Base-by-base conservation (phyloP, 2,329 filamentous ascomycete genomes). In the Claviceps quebecensis region DNA sequence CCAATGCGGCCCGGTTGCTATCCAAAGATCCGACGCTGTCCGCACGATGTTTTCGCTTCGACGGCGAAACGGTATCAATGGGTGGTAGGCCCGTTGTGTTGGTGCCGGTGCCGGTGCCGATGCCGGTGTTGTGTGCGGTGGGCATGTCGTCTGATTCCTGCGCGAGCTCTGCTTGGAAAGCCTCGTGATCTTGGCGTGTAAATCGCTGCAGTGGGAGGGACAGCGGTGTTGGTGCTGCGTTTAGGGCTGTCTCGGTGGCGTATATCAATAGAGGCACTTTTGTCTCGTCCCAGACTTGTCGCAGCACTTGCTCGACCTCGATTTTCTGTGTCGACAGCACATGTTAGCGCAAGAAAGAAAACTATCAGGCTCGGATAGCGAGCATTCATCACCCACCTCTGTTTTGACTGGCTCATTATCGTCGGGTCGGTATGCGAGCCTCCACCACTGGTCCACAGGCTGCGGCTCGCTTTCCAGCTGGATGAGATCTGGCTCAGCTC, bases 371-470 rank as follows among this genome's bases (percentile, higher is more conserved):
- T 17, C 34, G 3, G 6, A 8, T 2, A 14, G 41, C 29, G 5
- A 13, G 34, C 34, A 6, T 16, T 4, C 4, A n/a, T 22, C 22
- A 45, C 67, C 48, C 67, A 78, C 76, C 69, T 78, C 72, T 16
- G 72, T 65, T 55, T 66, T 70, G 29, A 74, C 65, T n/a, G 74
- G 71, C 47, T 67, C 63, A 5, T 65, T 57, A 11, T 68, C 68
- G 16, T 63, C 58, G 13, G 65, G 59, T 22, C 61, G 60, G 54
- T 72, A 76, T 38, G 70, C 65, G 45, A 80, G 63, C 55, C 71
- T 71, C 77, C 77, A 80, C 77, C 77, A 80, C 58, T 78, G 76
- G 49, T 78, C 75, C 16, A 55, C 55, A 4, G 60, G 53, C 22
- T 58, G 55, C 3, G 64, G 49, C 4, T 55, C 53, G 36, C 65